Percentiles rank a stretch among this genome's conserved stretches.
These are phyloP conservation scores for Fusarium avenaceum DNA, from an alignment of 2,329 filamentous ascomycete species.

Conservation along the genomic window DNA sequence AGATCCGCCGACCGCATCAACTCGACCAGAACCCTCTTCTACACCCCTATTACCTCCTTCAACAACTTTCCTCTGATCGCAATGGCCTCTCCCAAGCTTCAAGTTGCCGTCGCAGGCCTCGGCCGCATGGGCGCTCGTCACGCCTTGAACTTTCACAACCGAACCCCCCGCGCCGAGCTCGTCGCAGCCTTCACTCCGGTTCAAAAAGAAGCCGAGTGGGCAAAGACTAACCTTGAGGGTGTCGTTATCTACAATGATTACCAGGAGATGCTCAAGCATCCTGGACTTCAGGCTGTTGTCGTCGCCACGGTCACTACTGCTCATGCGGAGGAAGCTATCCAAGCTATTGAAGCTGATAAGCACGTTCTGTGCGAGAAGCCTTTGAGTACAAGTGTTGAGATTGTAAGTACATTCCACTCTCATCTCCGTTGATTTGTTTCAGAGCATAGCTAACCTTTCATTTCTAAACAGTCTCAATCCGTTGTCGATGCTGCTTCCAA, in stretches of 20 bases:
- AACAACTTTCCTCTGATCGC: not conserved
- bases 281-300: slow-evolving; percentile 46
- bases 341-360: slow-evolving; percentile 47
- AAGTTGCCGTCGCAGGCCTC: slow-evolving; percentile 46
- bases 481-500: slow-evolving; percentile 69
- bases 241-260: slow-evolving; percentile 46
- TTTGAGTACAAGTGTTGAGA: slow-evolving; percentile 58
- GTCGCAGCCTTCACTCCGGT: slow-evolving; percentile 48
- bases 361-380: slow-evolving; percentile 49
- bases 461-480: slow-evolving; percentile 63
- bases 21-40: not conserved
- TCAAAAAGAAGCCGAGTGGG: slow-evolving; percentile 47
- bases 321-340: slow-evolving; percentile 48
- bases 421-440: not conserved
- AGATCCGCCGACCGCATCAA: not conserved
- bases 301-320: slow-evolving; percentile 48
- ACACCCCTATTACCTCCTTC: not conserved
- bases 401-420: slow-evolving; percentile 57
- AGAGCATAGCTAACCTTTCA: not conserved
- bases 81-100: slow-evolving; percentile 46
- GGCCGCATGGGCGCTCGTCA: slow-evolving; percentile 49
- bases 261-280: slow-evolving; percentile 48
- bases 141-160: slow-evolving; percentile 47
- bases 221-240: slow-evolving; percentile 41
- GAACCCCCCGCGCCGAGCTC: slow-evolving; percentile 45